Base-by-base conservation (phyloP, 305 asterid genomes). In the Lippia alba region DNA sequence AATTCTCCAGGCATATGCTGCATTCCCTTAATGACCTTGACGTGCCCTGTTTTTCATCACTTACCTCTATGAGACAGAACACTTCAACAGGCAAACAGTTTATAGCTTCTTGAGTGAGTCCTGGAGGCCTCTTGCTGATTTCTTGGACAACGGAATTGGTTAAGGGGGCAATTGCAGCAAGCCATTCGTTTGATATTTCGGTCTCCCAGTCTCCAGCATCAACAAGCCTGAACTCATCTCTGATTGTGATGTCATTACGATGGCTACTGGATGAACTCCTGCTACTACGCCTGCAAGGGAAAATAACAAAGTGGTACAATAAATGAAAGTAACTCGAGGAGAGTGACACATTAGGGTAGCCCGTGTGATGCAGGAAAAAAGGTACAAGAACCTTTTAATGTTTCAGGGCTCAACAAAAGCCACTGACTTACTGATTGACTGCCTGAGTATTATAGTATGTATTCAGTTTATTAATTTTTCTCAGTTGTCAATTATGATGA, bases 1-100 rank as follows among this genome's bases (percentile, higher is more conserved):
- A 94, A 82, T 86, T 79, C 82, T 94, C 99, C 30, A 91, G 86
- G 81, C 99, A 94, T 70, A 91, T 88, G 83, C 99, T 88, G 69
- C 97, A 91, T 44, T 86, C 99, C 36, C 50, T 73, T 24, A 79
- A 73, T 34, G 62, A 69, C 73, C 67, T 83, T 3, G 83, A 68
- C 32, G 20, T 45, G 48, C 12, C 69, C 56, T 61, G 30, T 24
- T 24, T 80, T 74, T 79, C 78, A 4, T 79, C 79, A 32, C 58
- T 58, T 74, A 76, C 79, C 39, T 76, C 74, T 1, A 36, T 45
- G 45, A 51, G 53, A 45, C 51, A 44, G 76, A 82, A 94, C 46
- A 82, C 33, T 76, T 84, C 89, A 3, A 81, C 57, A 24, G 32
- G 74, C 79, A 94, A 75, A 72, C 76, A 56, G 72, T 77, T 75